A percentile compares a stretch with the other conserved stretches of the same genome.
phyloP scores from a whole-genome alignment of 331 rosid genomes.

The Telfairia occidentalis region DNA sequence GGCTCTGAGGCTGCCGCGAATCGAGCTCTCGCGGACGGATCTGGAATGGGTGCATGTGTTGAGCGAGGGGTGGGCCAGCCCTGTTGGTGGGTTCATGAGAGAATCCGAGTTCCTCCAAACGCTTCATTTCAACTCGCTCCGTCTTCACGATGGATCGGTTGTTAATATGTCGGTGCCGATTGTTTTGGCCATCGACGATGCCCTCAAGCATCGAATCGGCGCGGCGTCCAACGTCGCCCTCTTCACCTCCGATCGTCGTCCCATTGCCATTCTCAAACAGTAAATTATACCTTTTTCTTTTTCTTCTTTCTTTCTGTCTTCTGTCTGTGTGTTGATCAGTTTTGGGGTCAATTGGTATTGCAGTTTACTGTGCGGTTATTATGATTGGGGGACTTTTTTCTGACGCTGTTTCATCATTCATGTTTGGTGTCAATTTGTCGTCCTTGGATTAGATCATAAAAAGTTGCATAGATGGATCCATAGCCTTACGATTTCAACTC shows the following conservation, averaged over 20 bases:
- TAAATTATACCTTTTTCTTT: slow-evolving; percentile 4
- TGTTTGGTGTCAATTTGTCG: too few relatives aligned
- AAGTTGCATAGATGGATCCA: too few relatives aligned
- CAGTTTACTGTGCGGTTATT: too few relatives aligned
- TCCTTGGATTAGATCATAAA: too few relatives aligned
- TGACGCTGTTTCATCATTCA: too few relatives aligned
- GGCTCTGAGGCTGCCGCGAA: slow-evolving; percentile 49
- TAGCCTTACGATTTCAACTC: too few relatives aligned
- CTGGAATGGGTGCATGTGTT: slow-evolving; percentile 79
- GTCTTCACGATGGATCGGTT: slow-evolving; percentile 54
- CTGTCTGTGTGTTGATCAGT: background rate
- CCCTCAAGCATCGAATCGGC: slow-evolving; percentile 51
- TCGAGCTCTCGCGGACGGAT: slow-evolving; percentile 60
- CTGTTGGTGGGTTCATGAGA: slow-evolving; percentile 77
- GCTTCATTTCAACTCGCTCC: slow-evolving; percentile 92
- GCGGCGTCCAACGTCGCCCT: slow-evolving; percentile 62
- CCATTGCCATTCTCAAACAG: slow-evolving; percentile 80
- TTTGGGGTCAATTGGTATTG: too few relatives aligned
- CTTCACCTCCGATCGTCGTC: slow-evolving; percentile 41
- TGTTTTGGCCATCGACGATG: slow-evolving; percentile 77
- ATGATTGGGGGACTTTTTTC: too few relatives aligned
- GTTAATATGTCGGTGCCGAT: slow-evolving; percentile 96
- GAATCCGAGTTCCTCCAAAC: slow-evolving; percentile 99
- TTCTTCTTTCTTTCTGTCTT: background rate
- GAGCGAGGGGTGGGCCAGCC: slow-evolving; percentile 98